These are phyloP conservation scores for Penicillium salamii DNA, from an alignment of 495 filamentous ascomycete genomes.

Conservation along the genomic window DNA sequence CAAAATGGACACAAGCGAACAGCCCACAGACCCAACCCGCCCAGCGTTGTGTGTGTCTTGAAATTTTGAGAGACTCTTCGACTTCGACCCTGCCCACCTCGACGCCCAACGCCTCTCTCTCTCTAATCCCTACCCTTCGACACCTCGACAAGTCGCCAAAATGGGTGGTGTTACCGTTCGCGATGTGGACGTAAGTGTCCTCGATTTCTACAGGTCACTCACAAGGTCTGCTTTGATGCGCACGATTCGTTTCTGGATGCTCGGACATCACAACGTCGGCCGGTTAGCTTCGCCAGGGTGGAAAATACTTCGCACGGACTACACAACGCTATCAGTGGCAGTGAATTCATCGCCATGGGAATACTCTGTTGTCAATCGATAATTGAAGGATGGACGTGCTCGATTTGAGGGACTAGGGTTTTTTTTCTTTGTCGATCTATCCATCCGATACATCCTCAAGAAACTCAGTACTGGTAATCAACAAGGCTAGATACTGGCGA, in stretches of 20 bases:
- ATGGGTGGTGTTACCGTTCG: constrained; percentile 87
- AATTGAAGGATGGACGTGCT: constrained; percentile 5
- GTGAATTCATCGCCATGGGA: background rate
- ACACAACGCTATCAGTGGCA: background rate
- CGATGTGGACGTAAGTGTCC: constrained; percentile 81
- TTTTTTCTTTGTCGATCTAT: background rate
- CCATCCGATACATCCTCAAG: background rate
- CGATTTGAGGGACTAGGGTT: constrained; percentile 7
- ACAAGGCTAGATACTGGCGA: background rate
- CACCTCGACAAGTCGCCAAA: constrained; percentile 55
- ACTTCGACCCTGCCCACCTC: constrained; percentile 38
- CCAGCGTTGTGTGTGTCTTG: constrained; percentile 34
- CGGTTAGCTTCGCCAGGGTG: constrained; percentile 4
- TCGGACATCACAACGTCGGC: constrained; percentile 7
- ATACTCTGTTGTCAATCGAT: constrained; percentile 2
- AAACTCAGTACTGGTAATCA: background rate
- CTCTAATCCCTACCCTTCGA: constrained; percentile 35
- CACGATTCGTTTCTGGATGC: constrained; percentile 24
- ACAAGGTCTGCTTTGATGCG: constrained; percentile 23
- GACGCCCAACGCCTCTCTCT: constrained; percentile 39
- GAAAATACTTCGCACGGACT: constrained; percentile 5
- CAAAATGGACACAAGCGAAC: constrained; percentile 44
- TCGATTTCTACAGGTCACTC: constrained; percentile 11
- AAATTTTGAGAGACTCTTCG: constrained; percentile 42
- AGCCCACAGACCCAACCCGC: constrained; percentile 36